Base-by-base conservation (phyloP, 345 rosid species). In the Bruguiera parviflora region DNA sequence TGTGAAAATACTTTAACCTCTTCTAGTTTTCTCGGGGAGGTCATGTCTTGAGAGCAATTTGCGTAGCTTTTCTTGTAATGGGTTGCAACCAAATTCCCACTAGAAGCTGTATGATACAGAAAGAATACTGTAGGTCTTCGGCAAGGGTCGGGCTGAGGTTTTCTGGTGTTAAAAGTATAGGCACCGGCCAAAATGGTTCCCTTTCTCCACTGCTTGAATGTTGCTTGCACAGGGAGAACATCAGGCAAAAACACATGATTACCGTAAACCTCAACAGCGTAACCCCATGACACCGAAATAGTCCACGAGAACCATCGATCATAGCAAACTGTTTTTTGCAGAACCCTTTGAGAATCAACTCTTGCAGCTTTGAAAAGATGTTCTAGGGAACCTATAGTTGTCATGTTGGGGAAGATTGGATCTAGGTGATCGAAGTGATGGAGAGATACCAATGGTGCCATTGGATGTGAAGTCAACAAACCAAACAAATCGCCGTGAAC, bases 241-340 rank as follows among this genome's bases (percentile, higher is more conserved):
- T 91, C 96, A 0, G 82, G 80, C 43, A 76, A 51, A 4, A 49
- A 31, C 1, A 67, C 5, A 56, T 24, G 59, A 56, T 56, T 56
- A 10, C 18, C 59, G 24, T 84, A 79, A 4, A 94, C 89, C 82
- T 89, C 95, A 67, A 94, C 84, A 1, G 91, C 85, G 61, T 90
- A 95, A 0, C 98, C 99, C 98, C 99, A 95, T 11, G 96, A 84
- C 21, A 95, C 79, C 0, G 96, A 88, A 39, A 95, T 81, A 5
- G 97, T 95, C 99, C 96, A 95, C 1, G 87, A 84, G 73, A 81
- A 86, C 89, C 87, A 85, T 2, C 81, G 88, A 66, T 86, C 91
- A 5, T 92, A 95, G 83, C 98, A 94, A 37, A 95, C 88, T n/a
- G 96, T 83, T 70, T 80, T 88, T 47, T 92, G 99, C 66, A 95